A percentile compares a stretch with the other conserved stretches of the same genome.
Conservation (phyloP, 2,329 filamentous ascomycete species). For the Whalleya microplaca region DNA sequence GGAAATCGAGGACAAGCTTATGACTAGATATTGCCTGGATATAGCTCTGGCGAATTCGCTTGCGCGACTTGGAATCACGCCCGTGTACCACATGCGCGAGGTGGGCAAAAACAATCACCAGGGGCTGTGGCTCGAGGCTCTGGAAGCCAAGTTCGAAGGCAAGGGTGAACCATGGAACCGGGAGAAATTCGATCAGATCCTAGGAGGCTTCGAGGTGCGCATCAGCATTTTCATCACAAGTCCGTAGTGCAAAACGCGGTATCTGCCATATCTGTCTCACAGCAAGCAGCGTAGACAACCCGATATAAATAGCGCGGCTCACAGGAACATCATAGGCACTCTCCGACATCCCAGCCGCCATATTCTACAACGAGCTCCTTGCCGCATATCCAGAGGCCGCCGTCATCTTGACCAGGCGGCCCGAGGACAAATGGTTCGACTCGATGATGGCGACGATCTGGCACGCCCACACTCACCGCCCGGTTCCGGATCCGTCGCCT, state of each 20-base stretch:
- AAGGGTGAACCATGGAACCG: slow-evolving; percentile 33
- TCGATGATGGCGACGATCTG: slow-evolving; percentile 41
- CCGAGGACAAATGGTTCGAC: slow-evolving; percentile 61
- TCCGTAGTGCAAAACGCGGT: no score
- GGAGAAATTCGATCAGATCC: slow-evolving; percentile 40
- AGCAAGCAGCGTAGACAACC: no score
- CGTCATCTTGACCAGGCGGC: slow-evolving; percentile 61
- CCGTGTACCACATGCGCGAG: slow-evolving; percentile 42
- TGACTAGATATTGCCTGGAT: not conserved
- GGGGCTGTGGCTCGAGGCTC: slow-evolving; percentile 39
- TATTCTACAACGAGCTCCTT: slow-evolving; percentile 61
- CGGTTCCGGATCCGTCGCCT: slow-evolving; percentile 16
- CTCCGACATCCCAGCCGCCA: slow-evolving; percentile 37
- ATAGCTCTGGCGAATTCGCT: slow-evolving; percentile 38
- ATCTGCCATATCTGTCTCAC: no score
- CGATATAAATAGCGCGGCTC: no score
- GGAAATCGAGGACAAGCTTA: slow-evolving; percentile 1
- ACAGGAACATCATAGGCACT: slow-evolving; percentile 17
- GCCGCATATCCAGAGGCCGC: slow-evolving; percentile 66
- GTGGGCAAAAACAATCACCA: slow-evolving; percentile 39
- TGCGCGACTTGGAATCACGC: slow-evolving; percentile 32
- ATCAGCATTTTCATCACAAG: not conserved
- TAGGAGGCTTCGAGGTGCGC: slow-evolving; percentile 38
- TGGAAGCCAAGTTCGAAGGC: slow-evolving; percentile 37
- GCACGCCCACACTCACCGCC: slow-evolving; percentile 23